These are phyloP conservation scores for Phytophthora fragariaefolia DNA, from an alignment of 352 stramenopile species.

Conservation along the genomic window DNA sequence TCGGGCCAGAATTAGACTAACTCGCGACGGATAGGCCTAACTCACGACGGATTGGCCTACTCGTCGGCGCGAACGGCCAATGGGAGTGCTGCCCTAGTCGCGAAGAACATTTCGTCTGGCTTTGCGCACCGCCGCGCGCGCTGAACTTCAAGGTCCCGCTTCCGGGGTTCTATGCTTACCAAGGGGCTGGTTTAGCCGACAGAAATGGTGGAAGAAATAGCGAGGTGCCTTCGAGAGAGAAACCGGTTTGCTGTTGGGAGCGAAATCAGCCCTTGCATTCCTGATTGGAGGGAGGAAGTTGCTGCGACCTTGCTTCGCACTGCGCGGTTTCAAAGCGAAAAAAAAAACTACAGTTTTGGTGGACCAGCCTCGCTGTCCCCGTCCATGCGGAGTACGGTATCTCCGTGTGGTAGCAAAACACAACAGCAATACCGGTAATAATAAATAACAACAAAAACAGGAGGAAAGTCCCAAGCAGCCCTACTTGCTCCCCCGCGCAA, in stretches of 20 bases:
- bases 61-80: not conserved
- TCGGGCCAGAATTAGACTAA: constrained; percentile 5
- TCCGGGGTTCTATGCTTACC: not conserved
- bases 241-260: not conserved
- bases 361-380: no score
- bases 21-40: not conserved
- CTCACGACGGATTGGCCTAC: not conserved
- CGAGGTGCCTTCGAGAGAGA: not conserved
- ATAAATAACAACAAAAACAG: no score
- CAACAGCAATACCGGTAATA: no score
- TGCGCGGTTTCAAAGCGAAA: no score
- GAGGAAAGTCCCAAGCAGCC: not conserved
- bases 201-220: not conserved
- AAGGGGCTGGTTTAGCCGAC: not conserved
- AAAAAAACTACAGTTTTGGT: no score
- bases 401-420: not conserved
- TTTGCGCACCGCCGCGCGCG: constrained; percentile 21
- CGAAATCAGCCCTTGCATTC: no score
- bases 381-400: no score
- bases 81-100: constrained; percentile 6
- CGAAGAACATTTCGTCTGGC: constrained; percentile 32
- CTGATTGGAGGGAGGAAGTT: no score
- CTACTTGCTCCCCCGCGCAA: not conserved
- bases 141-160: constrained; percentile 36
- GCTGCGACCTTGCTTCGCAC: no score